A percentile compares a stretch with the other conserved stretches of the same genome.
Evolutionary conservation across 2,329 filamentous ascomycete species (phyloP).

Genomic region (Penicillium sp.): DNA sequence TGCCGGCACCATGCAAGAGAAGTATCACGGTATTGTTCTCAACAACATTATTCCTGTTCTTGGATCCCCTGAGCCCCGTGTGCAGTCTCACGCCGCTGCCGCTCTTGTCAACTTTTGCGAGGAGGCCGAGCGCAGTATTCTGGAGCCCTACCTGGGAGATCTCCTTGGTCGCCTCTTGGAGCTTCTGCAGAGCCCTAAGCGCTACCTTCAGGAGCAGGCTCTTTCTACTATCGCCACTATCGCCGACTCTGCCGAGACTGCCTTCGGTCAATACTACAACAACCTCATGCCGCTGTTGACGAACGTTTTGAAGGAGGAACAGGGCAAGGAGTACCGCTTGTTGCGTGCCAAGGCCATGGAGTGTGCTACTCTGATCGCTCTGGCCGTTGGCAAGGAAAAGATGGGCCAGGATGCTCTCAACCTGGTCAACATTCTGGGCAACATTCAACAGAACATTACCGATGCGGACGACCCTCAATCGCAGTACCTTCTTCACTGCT

Average conservation of each 20-base stretch:
- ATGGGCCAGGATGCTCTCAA: slow-evolving; percentile 86
- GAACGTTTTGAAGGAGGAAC: slow-evolving; percentile 84
- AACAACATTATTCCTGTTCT: slow-evolving; percentile 92
- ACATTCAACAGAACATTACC: slow-evolving; percentile 82
- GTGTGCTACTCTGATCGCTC: slow-evolving; percentile 89
- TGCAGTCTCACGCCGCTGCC: slow-evolving; percentile 96
- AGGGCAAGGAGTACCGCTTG: slow-evolving; percentile 89
- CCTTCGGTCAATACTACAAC: slow-evolving; percentile 94
- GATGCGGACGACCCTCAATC: slow-evolving; percentile 95
- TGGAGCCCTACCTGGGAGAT: slow-evolving; percentile 91
- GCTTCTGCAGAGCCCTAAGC: slow-evolving; percentile 86
- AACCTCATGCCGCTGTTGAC: slow-evolving; percentile 94
- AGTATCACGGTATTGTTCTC: slow-evolving; percentile 86
- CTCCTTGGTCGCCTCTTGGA: slow-evolving; percentile 83
- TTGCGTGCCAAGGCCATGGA: slow-evolving; percentile 98
- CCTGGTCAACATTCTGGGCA: slow-evolving; percentile 83
- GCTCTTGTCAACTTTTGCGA: slow-evolving; percentile 99
- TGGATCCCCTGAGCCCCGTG: slow-evolving; percentile 84
- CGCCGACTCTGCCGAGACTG: slow-evolving; percentile 94
- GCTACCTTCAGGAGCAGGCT: slow-evolving; percentile 97
- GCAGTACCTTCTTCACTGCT: slow-evolving; percentile 97
- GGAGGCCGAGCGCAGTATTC: slow-evolving; percentile 87
- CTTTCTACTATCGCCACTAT: slow-evolving; percentile 98
- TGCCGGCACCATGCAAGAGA: slow-evolving; percentile 95
- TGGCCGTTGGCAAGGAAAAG: slow-evolving; percentile 91